Base-by-base conservation (phyloP, 2,329 filamentous ascomycete genomes). In the Fusarium heterosporum region DNA sequence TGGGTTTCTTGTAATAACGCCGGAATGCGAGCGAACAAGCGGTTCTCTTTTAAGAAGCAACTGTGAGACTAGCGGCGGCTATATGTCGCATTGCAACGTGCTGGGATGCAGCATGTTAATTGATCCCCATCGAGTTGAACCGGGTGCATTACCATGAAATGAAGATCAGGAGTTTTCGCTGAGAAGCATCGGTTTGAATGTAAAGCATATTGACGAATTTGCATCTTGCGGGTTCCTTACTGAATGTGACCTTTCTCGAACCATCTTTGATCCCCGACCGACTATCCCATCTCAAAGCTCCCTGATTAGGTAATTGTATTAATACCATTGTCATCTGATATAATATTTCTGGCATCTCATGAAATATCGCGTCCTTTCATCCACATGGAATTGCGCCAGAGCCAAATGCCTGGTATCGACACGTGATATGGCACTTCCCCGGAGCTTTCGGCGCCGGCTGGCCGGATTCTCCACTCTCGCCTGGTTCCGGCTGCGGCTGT, bases 391-490 rank as follows among this genome's bases (percentile, higher is more conserved):
- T 52, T 64, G 55, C 38, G 52, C 40, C 34, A 34, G 49, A 60
- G 34, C 66, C 40, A 46, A 40, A 28, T 47, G 36, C 11, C 11
- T 52, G 51, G 47, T 40, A 22, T 22, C 14, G 16, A 34, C 70
- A 72, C 70, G 70, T 72, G 70, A 72, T 53, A 43, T 40, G 28
- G 30, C 43, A 46, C 39, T 40, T 63, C 45, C 50, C 55, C 70
- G 70, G 71, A 73, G 62, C 41, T 66, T 73, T 70, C 60, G 69
- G 69, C 64, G 69, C 59, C 59, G 55, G 50, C 8, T 36, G 34
- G 55, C 71, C 70, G 64, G 52, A 32, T 49, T 36, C 46, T 61
- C 71, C 70, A 72, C 64, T 51, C 29, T 38, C 49, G 55, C 34
- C 55, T 68, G 55, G 64, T 52, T 65, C 53, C 57, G 55, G 60